A percentile compares a stretch with the other conserved stretches of the same genome.
Conservation (phyloP, 1,284 basidiomycete species). For the Pseudozyma thailandica region DNA sequence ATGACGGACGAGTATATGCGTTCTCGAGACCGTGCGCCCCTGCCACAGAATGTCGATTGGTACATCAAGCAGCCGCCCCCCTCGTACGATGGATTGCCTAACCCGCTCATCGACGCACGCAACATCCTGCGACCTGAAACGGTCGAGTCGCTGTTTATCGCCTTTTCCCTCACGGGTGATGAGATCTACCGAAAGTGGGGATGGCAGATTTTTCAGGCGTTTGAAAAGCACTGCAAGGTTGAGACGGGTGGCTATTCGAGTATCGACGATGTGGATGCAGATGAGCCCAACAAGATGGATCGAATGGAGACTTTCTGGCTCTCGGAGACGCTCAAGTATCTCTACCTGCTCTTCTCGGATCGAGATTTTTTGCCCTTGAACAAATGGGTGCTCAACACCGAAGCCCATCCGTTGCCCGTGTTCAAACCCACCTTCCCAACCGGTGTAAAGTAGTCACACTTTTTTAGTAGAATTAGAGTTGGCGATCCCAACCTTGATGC, state of each 20-base stretch:
- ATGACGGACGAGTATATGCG: slow-evolving; percentile 23
- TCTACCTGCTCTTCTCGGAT: slow-evolving; percentile 88
- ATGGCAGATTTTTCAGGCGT: slow-evolving; percentile 90
- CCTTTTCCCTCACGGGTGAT: slow-evolving; percentile 84
- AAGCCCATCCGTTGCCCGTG: slow-evolving; percentile 66
- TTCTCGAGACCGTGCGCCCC: slow-evolving; percentile 19
- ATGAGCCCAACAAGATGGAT: slow-evolving; percentile 77
- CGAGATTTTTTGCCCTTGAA: slow-evolving; percentile 75
- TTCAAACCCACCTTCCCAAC: slow-evolving; percentile 58
- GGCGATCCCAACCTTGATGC: not conserved
- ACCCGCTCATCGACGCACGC: slow-evolving; percentile 79
- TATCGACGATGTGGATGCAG: slow-evolving; percentile 77
- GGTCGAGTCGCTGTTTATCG: slow-evolving; percentile 90
- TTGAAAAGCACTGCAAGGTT: slow-evolving; percentile 82
- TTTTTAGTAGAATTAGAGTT: not conserved
- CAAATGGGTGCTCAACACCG: slow-evolving; percentile 85
- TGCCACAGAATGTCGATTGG: slow-evolving; percentile 56
- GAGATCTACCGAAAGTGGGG: slow-evolving; percentile 82
- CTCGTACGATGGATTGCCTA: slow-evolving; percentile 25
- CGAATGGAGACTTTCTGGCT: slow-evolving; percentile 86
- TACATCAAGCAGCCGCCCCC: slow-evolving; percentile 60
- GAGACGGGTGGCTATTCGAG: slow-evolving; percentile 83
- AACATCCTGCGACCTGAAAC: slow-evolving; percentile 93
- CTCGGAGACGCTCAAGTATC: slow-evolving; percentile 92
- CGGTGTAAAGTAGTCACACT: slow-evolving; percentile 15